A percentile compares a stretch with the other conserved stretches of the same genome.
phyloP scores from a whole-genome alignment of 345 rosid genomes.

The Gossypium rotundifolium region DNA sequence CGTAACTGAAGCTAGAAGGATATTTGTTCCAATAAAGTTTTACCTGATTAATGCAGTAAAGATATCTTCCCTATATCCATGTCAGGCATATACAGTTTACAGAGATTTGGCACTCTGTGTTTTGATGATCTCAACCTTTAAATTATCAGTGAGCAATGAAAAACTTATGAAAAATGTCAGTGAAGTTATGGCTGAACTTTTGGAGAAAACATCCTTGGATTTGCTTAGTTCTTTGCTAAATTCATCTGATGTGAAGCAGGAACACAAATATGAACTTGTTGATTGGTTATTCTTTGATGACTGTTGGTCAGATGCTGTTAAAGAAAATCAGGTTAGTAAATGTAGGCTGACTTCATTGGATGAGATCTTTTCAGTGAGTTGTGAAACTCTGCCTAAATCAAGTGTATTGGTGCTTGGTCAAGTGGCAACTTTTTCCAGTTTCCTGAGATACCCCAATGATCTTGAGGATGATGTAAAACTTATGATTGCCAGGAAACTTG shows the following conservation, averaged over 20 bases:
- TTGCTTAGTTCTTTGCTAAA: slow-evolving; percentile 56
- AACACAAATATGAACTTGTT: slow-evolving; percentile 51
- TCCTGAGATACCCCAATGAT: slow-evolving; percentile 50
- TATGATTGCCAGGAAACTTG: slow-evolving; percentile 48
- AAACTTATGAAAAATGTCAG: slow-evolving; percentile 40
- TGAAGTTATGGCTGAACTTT: slow-evolving; percentile 68
- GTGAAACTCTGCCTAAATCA: slow-evolving; percentile 32
- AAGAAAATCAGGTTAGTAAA: slow-evolving; percentile 23
- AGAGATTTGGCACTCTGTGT: slow-evolving; percentile 51
- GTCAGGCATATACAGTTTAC: slow-evolving; percentile 49
- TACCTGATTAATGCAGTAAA: slow-evolving; percentile 78
- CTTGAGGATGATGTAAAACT: slow-evolving; percentile 45
- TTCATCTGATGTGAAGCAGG: slow-evolving; percentile 45
- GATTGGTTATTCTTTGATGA: slow-evolving; percentile 51
- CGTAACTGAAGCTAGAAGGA: slow-evolving; percentile 69
- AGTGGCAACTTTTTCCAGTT: slow-evolving; percentile 43
- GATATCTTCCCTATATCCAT: slow-evolving; percentile 61
- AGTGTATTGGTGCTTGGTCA: slow-evolving; percentile 42
- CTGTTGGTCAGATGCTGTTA: slow-evolving; percentile 20
- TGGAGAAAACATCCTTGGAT: slow-evolving; percentile 62
- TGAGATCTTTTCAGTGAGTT: slow-evolving; percentile 43
- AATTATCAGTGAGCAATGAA: slow-evolving; percentile 48
- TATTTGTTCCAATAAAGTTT: slow-evolving; percentile 82
- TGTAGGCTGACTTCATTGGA: slow-evolving; percentile 26
- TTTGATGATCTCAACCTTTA: slow-evolving; percentile 53